A percentile compares a stretch with the other conserved stretches of the same genome.
Evolutionary conservation across 2,329 filamentous ascomycete genomes (phyloP).

Genomic region (Nothophoma quercina): DNA sequence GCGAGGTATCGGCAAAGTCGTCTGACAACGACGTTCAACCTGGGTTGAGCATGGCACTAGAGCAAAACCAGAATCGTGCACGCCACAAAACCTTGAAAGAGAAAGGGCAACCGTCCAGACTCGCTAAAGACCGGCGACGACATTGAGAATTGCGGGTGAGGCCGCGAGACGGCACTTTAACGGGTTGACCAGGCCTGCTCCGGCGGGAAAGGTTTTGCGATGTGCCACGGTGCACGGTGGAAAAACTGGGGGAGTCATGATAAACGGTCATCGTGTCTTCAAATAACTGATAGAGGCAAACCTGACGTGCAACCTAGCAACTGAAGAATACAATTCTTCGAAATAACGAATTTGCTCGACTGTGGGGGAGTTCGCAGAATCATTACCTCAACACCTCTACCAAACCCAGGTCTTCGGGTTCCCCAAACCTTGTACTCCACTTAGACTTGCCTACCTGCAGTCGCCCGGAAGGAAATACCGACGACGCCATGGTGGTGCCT

Average conservation of each 20-base stretch:
- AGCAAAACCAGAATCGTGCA: not conserved
- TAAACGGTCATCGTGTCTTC: not conserved
- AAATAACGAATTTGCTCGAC: not conserved
- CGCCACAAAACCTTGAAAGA: slow-evolving; percentile 1
- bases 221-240: slow-evolving; percentile 10
- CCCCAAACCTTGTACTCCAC: slow-evolving; percentile 8
- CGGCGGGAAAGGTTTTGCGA: slow-evolving; percentile 16
- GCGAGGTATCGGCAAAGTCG: slow-evolving; percentile 27
- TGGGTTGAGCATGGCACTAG: not conserved
- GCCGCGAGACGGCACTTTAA: slow-evolving; percentile 4
- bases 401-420: slow-evolving; percentile 4
- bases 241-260: slow-evolving; percentile 16
- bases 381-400: not conserved
- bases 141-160: slow-evolving; percentile 10
- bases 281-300: slow-evolving; percentile 5
- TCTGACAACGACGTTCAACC: slow-evolving; percentile 3
- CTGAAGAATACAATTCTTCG: not conserved
- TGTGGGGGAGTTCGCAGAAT: slow-evolving; percentile 1
- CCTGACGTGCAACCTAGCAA: not conserved
- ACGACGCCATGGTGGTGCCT: slow-evolving; percentile 17
- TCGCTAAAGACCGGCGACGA: slow-evolving; percentile 15
- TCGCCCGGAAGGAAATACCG: not conserved
- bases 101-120: slow-evolving; percentile 7
- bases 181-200: slow-evolving; percentile 3
- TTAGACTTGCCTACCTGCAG: slow-evolving; percentile 4